Percentiles rank a stretch among this genome's conserved stretches.
Evolutionary conservation across 352 stramenopile species (phyloP).

Genomic region (Aphanomyces invadans): DNA sequence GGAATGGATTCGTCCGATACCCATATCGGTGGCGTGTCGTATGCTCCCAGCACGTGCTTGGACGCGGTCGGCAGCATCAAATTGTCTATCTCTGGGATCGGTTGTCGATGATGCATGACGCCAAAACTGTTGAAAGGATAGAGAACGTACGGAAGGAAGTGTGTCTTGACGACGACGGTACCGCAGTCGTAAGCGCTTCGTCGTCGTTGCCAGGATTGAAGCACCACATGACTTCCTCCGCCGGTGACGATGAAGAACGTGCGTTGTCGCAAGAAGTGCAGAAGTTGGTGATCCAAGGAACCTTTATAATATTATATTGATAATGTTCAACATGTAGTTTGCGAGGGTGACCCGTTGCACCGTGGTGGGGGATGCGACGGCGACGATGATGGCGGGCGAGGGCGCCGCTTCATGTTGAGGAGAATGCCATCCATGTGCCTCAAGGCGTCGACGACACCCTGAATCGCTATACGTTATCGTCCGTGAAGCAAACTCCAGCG

Average conservation of each 20-base stretch:
- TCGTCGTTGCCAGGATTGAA: not conserved
- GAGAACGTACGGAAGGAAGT: not conserved
- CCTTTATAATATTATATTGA: not conserved
- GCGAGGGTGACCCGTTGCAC: no score
- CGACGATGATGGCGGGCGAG: no score
- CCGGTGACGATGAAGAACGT: not conserved
- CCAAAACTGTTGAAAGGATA: not conserved
- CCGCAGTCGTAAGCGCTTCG: not conserved
- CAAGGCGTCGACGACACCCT: no score
- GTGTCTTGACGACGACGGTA: not conserved
- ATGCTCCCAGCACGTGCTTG: not conserved
- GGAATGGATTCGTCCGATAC: not conserved
- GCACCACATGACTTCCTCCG: conserved; percentile 1
- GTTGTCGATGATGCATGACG: no score
- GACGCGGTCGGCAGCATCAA: not conserved
- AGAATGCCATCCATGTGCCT: no score
- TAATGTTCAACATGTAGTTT: not conserved
- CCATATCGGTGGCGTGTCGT: conserved; percentile 5
- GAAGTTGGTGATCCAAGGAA: not conserved
- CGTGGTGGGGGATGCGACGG: no score
- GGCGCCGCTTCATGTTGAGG: no score
- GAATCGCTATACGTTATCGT: no score
- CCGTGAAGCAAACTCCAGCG: no score
- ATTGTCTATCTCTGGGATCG: not conserved
- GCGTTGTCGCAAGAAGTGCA: no score